These are phyloP conservation scores for Phaeosphaeria sp. DNA, from an alignment of 2,329 filamentous ascomycete genomes.

Conservation along the genomic window DNA sequence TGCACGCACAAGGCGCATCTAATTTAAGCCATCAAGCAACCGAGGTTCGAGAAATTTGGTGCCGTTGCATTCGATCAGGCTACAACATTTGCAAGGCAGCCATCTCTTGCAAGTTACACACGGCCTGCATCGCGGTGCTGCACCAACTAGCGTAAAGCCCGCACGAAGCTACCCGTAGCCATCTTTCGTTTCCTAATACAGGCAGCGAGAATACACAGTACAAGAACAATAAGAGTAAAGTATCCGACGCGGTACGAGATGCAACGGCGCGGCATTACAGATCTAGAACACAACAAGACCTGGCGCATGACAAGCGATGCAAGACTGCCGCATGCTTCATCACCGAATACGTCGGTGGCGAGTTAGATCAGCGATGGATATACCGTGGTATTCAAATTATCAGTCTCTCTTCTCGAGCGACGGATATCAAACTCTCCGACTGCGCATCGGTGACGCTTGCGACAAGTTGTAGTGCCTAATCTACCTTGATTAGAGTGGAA, in stretches of 20 bases:
- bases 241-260: background rate
- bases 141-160: constrained; percentile 4
- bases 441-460: background rate
- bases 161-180: constrained; percentile 10
- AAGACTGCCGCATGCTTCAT: background rate
- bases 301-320: background rate
- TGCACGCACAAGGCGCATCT: constrained; percentile 33
- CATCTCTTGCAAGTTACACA: constrained; percentile 22
- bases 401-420: background rate
- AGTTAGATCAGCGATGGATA: background rate
- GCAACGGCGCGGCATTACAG: background rate
- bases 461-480: background rate
- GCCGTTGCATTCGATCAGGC: constrained; percentile 21
- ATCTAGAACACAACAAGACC: background rate
- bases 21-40: constrained; percentile 31
- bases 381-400: background rate
- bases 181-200: constrained; percentile 20
- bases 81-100: constrained; percentile 20
- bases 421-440: background rate
- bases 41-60: constrained; percentile 16
- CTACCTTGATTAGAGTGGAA: background rate
- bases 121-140: constrained; percentile 34
- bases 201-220: constrained; percentile 2
- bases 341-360: background rate
- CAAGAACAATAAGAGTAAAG: background rate